Base-by-base conservation (phyloP, 805 yeast species). In the Blastobotrys robertii region DNA sequence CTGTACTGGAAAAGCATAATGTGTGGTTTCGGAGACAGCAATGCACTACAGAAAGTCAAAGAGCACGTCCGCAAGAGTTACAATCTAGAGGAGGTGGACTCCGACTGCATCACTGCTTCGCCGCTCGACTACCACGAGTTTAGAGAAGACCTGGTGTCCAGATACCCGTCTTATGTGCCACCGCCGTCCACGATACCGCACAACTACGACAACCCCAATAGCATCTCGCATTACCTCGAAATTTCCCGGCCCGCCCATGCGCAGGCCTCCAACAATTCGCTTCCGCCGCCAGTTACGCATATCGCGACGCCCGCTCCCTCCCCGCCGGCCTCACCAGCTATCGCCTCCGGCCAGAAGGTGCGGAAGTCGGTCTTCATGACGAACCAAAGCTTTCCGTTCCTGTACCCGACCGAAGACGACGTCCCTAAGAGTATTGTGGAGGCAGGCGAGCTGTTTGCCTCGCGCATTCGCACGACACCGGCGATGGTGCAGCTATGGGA, bases 301-400 rank as follows among this genome's bases (percentile, higher is more conserved):
- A 72, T 86, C 8, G 88, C 95, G 0, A 85, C 95, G 0, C 95
- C 95, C 0, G 83, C 82, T 1, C 92, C 95, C 2, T 84, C 94
- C 0, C 95, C 95, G 0, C 79, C 83, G 0, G 56, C 70, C 12
- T 68, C 76, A 1, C 82, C 84, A 3, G 41, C 62, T 12, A 35
- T 56, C 29, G 59, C 61, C 22, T 32, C 56, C 1, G 59, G 60
- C 35, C 63, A 59, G 41, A 55, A 55, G 44, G 44, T 50, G 38
- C 48, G 57, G 19, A 56, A 60, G 38, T 52, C 63, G 1, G 57
- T 74, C 39, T 78, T 73, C 48, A 87, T 81, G 59, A 72, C 83
- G 0, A 78, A 80, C 56, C 77, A 76, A 56, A 70, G 76, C 2
- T 76, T 73, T 62, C 90, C 92, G 1, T 71, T 79, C 43, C 64